phyloP scores from a whole-genome alignment of 768 basidiomycete species.

The Leucosporidium yakuticum region DNA sequence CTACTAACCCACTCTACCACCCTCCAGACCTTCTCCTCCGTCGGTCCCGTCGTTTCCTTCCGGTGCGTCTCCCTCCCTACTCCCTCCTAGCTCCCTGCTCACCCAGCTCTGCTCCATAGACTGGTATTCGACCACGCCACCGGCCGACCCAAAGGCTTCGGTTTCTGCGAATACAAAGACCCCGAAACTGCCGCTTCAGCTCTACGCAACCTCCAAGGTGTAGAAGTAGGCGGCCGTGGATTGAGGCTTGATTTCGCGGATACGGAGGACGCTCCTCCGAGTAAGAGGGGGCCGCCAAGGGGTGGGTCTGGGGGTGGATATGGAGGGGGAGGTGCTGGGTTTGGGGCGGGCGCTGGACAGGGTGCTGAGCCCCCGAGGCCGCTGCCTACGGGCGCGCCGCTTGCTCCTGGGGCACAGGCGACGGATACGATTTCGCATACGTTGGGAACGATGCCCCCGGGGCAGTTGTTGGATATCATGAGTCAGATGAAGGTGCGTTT shows the following conservation, averaged over 20 bases:
- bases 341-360: background rate
- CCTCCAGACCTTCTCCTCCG: conserved; percentile 35
- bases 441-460: conserved; percentile 73
- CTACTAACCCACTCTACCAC: background rate
- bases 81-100: background rate
- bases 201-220: conserved; percentile 89
- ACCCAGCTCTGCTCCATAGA: conserved; percentile 4
- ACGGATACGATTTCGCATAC: conserved; percentile 80
- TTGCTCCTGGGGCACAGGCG: conserved; percentile 63
- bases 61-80: conserved; percentile 18
- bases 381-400: conserved; percentile 68
- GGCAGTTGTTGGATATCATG: conserved; percentile 82
- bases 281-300: conserved; percentile 60
- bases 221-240: conserved; percentile 83
- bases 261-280: conserved; percentile 83
- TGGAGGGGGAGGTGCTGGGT: conserved; percentile 4
- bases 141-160: conserved; percentile 90
- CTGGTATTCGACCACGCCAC: conserved; percentile 51
- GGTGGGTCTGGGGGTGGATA: conserved; percentile 15
- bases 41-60: conserved; percentile 39
- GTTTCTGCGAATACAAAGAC: conserved; percentile 50
- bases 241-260: conserved; percentile 91
- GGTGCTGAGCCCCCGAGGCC: conserved; percentile 48
- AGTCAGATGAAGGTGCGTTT: conserved; percentile 91
- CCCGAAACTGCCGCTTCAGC: conserved; percentile 93